Evolutionary conservation across 352 stramenopile species (phyloP).

Genomic region (Phytophthora vignae): DNA sequence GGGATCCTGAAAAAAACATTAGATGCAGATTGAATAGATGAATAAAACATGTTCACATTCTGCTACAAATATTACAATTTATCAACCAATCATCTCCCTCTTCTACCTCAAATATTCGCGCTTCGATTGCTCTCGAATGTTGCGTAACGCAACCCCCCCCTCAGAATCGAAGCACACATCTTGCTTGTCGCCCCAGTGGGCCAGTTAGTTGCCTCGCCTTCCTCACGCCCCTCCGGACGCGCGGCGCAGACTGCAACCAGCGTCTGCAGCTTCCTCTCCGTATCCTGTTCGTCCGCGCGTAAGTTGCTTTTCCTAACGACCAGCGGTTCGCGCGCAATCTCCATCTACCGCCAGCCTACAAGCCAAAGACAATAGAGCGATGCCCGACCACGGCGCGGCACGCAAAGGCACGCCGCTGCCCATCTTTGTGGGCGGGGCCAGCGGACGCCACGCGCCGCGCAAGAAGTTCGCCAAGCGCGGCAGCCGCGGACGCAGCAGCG

Average conservation of each 20-base stretch:
- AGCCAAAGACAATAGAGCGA: conserved; percentile 6
- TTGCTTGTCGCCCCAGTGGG: neutral
- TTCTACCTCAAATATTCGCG: neutral
- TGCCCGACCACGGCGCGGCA: conserved; percentile 36
- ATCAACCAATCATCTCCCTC: neutral
- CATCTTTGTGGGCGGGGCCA: conserved; percentile 39
- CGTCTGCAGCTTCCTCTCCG: neutral
- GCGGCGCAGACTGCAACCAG: neutral
- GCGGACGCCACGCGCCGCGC: conserved; percentile 34
- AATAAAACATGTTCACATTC: neutral
- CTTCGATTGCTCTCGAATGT: neutral
- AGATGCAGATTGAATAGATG: conserved; percentile 1
- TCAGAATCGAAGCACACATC: neutral
- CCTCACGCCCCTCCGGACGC: neutral
- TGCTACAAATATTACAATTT: neutral
- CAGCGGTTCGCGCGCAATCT: conserved; percentile 17
- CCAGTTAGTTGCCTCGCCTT: neutral
- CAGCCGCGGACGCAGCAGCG: conserved; percentile 35
- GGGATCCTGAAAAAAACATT: neutral
- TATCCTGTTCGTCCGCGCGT: conserved; percentile 10
- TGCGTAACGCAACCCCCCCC: neutral
- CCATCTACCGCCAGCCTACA: neutral
- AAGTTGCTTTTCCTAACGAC: neutral
- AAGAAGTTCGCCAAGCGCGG: conserved; percentile 48
- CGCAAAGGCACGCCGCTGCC: conserved; percentile 54